Conservation (phyloP, 78 protist genomes). For the Guillardia theta region DNA sequence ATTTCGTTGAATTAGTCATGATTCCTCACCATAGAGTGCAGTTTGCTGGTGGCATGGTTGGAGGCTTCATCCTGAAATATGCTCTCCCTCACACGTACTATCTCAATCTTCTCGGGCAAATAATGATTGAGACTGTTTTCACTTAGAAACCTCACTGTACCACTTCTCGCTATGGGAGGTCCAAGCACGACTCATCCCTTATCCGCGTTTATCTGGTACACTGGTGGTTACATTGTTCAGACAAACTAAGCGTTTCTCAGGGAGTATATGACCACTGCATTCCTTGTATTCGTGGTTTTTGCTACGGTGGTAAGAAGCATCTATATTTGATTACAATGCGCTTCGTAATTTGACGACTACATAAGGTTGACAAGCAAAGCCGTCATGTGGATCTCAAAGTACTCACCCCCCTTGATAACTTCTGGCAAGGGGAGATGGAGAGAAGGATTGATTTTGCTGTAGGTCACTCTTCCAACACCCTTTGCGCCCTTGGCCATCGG, state of each 20-base stretch:
- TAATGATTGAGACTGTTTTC: neutral
- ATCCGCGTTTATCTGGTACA: neutral
- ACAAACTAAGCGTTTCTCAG: neutral
- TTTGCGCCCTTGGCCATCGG: slow-evolving; percentile 17
- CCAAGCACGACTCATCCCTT: neutral
- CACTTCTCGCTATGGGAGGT: neutral
- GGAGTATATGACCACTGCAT: neutral
- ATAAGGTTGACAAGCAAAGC: neutral
- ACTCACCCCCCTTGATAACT: neutral
- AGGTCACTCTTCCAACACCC: neutral
- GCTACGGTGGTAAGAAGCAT: no score
- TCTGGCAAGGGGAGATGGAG: no score
- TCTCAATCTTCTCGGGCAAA: neutral
- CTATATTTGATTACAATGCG: no score
- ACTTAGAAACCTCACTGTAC: neutral
- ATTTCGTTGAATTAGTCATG: no score
- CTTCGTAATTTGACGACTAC: no score
- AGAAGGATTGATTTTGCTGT: no score
- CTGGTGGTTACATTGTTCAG: neutral
- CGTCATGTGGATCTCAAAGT: neutral
- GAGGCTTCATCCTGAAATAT: neutral
- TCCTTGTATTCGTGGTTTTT: neutral
- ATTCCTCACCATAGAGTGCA: no score
- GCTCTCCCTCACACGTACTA: neutral
- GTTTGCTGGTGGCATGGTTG: neutral